phyloP scores from a whole-genome alignment of 495 filamentous ascomycete species.

The Xylaria venustula region DNA sequence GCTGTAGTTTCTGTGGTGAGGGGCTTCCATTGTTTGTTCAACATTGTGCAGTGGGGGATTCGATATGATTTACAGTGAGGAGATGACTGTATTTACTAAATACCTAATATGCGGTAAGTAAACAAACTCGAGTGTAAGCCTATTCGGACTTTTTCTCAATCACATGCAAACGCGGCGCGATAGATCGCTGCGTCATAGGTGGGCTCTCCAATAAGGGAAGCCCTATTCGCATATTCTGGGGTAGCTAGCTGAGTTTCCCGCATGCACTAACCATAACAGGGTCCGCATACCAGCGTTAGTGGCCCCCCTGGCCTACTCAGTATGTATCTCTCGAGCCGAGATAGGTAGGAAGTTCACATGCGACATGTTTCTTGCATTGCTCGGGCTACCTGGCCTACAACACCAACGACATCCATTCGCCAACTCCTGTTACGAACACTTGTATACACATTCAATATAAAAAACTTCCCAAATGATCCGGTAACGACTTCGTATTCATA shows the following conservation, averaged over 20 bases:
- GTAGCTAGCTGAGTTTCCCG: neutral
- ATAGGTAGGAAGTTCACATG: neutral
- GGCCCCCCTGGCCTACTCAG: neutral
- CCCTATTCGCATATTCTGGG: conserved; percentile 2
- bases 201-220: neutral
- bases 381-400: neutral
- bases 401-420: neutral
- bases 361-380: conserved; percentile 2
- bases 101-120: no score
- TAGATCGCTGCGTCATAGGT: conserved; percentile 5
- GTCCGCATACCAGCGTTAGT: no score
- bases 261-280: neutral
- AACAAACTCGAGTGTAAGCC: no score
- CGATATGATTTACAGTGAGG: no score
- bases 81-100: no score
- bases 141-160: no score
- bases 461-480: neutral
- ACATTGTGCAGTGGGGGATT: no score
- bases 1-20: no score
- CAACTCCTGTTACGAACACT: neutral
- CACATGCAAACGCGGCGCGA: no score
- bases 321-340: conserved; percentile 1
- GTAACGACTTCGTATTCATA: neutral
- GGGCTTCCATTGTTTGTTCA: no score
- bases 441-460: neutral